phyloP scores from a whole-genome alignment of 2,329 filamentous ascomycete genomes.

The Neoscytalidium dimidiatum region DNA sequence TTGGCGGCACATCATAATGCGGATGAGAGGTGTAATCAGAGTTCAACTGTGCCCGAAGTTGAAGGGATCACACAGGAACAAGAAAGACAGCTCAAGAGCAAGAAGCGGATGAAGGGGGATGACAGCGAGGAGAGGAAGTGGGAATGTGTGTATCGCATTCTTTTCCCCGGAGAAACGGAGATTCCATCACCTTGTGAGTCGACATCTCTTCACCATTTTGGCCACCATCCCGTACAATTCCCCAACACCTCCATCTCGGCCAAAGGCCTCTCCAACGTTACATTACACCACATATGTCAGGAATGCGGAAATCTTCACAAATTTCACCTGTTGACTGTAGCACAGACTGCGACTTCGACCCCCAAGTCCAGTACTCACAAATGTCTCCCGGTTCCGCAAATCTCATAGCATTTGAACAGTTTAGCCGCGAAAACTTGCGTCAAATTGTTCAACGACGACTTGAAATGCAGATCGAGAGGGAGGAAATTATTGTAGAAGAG shows the following conservation, averaged over 20 bases:
- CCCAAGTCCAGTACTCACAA: background rate
- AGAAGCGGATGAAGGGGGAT: background rate
- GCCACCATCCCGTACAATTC: too few species aligned
- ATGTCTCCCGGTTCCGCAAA: background rate
- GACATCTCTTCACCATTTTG: background rate
- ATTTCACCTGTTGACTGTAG: background rate
- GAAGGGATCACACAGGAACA: background rate
- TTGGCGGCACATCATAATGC: background rate
- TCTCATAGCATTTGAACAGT: background rate
- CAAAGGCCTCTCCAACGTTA: background rate
- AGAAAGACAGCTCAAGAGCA: background rate
- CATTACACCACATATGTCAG: too few species aligned
- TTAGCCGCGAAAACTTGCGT: background rate
- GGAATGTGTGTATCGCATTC: background rate
- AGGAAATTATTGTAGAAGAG: background rate
- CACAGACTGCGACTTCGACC: background rate
- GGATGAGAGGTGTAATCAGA: background rate
- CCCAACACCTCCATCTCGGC: background rate
- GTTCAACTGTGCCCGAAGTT: background rate
- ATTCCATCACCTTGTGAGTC: conserved; percentile 3
- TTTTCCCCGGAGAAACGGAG: background rate
- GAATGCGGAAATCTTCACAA: too few species aligned
- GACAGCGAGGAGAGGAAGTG: background rate
- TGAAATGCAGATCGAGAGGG: background rate
- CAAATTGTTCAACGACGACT: background rate